Evolutionary conservation across 2,329 filamentous ascomycete species (phyloP), one percentile per base, ranked within the genome.

Genomic region (Aquanectria penicillioides): DNA sequence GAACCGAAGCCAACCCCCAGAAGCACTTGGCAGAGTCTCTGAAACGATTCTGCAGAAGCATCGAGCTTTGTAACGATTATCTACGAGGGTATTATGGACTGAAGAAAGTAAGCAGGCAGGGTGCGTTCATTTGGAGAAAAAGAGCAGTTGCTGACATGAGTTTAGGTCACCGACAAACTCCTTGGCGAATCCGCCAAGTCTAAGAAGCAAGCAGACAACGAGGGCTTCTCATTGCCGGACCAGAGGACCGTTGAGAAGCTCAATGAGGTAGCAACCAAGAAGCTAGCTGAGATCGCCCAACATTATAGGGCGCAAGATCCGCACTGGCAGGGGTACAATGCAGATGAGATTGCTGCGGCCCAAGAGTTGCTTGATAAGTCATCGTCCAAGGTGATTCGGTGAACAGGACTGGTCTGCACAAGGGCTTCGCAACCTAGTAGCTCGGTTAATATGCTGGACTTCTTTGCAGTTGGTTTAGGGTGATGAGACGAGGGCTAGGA

Each of bases 31-130:
- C 85, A 37, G 91, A 94, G 72, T 89, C 93, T 5, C 76, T 97
- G 51, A 91, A 93, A 72, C 87, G 94, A 64, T 98, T 97, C 77
- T 92, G 90, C 73, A 87, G 95, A 69, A 95, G 93, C 71, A 87
- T 98, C 64, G 95, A 99, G 78, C 85, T 99, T 49, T 98, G 95
- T 71, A 92, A 97, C 68, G 89, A 93, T 73, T 98, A 97, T 73
- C 77, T 98, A 61, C 88, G 95, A 61, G 95, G 94, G 1, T 97
- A 93, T 74, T 98, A 97, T 75, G 95, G 95, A 6, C 80, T 99
- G 59, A 95, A 94, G 74, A 75, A 94, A 75, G 89, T 93, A 76
- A 70, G 85, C 70, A 23, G 11, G 8, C 15, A 41, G 11, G 11
- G 36, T 28, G 20, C 38, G 17, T 28, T 9, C 12, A 17, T n/a